These are phyloP conservation scores for Hepatocystis sp. DNA, from an alignment of 169 alveolate species.

Conservation along the genomic window DNA sequence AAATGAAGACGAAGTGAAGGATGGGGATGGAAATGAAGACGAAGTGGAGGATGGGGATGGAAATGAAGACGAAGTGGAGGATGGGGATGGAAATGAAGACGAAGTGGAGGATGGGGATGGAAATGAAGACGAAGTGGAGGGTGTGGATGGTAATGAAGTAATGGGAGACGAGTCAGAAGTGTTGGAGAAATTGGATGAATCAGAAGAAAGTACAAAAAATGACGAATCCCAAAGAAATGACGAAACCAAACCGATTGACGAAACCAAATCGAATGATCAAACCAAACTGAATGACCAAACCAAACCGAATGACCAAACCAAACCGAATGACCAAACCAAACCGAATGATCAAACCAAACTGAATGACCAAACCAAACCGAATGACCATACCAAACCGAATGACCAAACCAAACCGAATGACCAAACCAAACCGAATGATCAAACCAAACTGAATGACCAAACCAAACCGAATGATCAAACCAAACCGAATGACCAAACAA, in stretches of 20 bases:
- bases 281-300: constrained; percentile 34
- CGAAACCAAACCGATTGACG: constrained; percentile 25
- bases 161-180: too few species aligned
- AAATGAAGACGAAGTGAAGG: constrained; percentile 14
- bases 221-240: neutral
- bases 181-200: too few species aligned
- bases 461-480: too few species aligned
- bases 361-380: too few species aligned
- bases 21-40: constrained; percentile 18
- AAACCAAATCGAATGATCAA: constrained; percentile 59
- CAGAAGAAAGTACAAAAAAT: constrained; percentile 23
- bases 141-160: constrained; percentile 27
- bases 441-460: too few species aligned
- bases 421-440: too few species aligned
- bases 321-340: too few species aligned
- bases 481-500: too few species aligned
- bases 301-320: too few species aligned
- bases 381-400: too few species aligned
- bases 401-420: too few species aligned
- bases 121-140: constrained; percentile 38
- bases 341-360: too few species aligned
- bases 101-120: constrained; percentile 20
- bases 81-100: constrained; percentile 51
- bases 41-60: constrained; percentile 17
- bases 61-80: constrained; percentile 22